Conservation (phyloP, 2,329 filamentous ascomycete genomes). For the Akanthomyces dipterigenus region DNA sequence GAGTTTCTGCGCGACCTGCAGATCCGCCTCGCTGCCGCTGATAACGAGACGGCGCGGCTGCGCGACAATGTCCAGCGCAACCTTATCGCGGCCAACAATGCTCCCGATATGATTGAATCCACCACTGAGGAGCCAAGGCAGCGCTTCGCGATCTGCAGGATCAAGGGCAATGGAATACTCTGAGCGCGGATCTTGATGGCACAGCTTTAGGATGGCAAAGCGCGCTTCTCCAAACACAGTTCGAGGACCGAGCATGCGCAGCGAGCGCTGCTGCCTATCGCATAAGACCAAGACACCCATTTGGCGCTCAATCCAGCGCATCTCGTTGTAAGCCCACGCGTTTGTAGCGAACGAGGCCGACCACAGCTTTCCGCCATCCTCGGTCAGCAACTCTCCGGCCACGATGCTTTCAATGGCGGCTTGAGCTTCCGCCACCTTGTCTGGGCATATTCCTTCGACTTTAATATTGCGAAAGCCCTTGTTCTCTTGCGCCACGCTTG, state of each 20-base stretch:
- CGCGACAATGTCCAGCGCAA: constrained; percentile 5
- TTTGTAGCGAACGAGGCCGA: constrained; percentile 8
- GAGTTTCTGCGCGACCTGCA: not conserved
- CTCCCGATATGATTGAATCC: not conserved
- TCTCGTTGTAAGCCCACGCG: constrained; percentile 2
- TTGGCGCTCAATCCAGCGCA: not conserved
- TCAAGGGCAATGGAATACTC: not conserved
- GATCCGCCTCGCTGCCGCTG: constrained; percentile 4
- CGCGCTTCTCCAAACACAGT: not conserved
- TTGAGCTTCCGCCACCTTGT: not conserved
- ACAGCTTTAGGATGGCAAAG: not conserved
- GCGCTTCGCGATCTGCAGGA: not conserved
- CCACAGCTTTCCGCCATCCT: constrained; percentile 4
- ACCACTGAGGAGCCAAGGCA: not conserved
- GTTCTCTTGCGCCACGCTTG: not conserved
- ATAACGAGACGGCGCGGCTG: constrained; percentile 1
- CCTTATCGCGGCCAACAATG: not conserved
- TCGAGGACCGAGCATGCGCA: not conserved
- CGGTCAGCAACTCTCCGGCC: not conserved
- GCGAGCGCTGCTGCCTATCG: not conserved
- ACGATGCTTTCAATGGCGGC: not conserved
- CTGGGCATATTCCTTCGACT: not conserved
- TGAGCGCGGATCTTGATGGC: not conserved
- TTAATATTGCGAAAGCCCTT: constrained; percentile 1
- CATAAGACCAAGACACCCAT: not conserved